A percentile compares a stretch with the other conserved stretches of the same genome.
phyloP scores from a whole-genome alignment of 2,329 filamentous ascomycete genomes.

The Cordyceps militaris region DNA sequence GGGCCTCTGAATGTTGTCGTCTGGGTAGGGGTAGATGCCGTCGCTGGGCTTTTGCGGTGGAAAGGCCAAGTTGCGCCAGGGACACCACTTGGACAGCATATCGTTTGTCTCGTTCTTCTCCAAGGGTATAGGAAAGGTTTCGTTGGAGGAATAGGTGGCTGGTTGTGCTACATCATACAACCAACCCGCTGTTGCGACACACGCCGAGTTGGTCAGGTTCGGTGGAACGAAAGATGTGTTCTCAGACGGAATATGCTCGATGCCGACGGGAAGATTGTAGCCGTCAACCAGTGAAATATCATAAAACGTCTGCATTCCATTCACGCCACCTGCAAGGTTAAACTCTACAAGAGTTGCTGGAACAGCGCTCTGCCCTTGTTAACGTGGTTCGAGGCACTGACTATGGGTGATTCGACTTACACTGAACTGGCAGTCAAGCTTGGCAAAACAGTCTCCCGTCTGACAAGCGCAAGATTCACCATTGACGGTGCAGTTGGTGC shows the following conservation, averaged over 20 bases:
- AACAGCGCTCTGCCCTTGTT: constrained; percentile 51
- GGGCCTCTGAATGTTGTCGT: constrained; percentile 63
- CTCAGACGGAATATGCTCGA: constrained; percentile 52
- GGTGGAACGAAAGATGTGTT: constrained; percentile 63
- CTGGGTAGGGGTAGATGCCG: constrained; percentile 74
- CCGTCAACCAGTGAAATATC: constrained; percentile 81
- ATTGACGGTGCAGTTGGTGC: constrained; percentile 76
- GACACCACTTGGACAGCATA: constrained; percentile 64
- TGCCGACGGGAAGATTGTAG: constrained; percentile 69
- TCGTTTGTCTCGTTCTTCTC: constrained; percentile 51
- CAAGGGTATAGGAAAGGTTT: constrained; percentile 59
- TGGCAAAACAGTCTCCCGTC: constrained; percentile 70
- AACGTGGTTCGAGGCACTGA: neutral
- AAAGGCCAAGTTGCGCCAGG: constrained; percentile 66
- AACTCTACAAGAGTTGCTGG: constrained; percentile 78
- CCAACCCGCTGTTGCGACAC: constrained; percentile 62
- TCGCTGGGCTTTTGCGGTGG: constrained; percentile 64
- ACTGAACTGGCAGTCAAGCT: constrained; percentile 60
- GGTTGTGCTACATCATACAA: constrained; percentile 48
- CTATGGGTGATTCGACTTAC: constrained; percentile 38
- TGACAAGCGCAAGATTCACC: constrained; percentile 59
- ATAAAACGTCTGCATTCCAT: constrained; percentile 63
- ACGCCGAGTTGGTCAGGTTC: constrained; percentile 69
- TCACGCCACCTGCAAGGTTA: constrained; percentile 60
- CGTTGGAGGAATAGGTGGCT: constrained; percentile 55